Base-by-base conservation (phyloP, 805 yeast genomes). In the Zygotorulaspora danielsina region DNA sequence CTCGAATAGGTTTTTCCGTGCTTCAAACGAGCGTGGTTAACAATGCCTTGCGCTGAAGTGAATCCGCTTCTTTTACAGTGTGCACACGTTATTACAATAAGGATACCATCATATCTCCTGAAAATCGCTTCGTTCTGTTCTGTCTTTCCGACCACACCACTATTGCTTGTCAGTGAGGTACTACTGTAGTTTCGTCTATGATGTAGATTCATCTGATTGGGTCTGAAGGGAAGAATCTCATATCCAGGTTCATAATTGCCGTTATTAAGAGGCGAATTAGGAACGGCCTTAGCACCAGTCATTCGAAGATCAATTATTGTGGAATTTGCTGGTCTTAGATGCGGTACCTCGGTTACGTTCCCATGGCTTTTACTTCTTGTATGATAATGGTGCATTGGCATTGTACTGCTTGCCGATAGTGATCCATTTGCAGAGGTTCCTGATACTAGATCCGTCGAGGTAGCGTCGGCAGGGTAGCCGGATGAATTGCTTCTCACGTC, bases 41-140 rank as follows among this genome's bases (percentile, higher is more conserved):
- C 70, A 49, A 84, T 82, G 11, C 93, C 93, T 55, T 84, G 93
- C 0, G 88, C 85, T 10, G 84, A 76, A 6, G 85, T 79, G 54
- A 84, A 84, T 45, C 82, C 84, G 29, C 78, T 71, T 37, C 89
- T 60, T 8, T 68, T 72, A 60, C 95, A 84, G 36, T 71, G 73
- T 1, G 79, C 75, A 57, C 95, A 84, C 6, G 77, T 78, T 25
- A 84, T 67, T 34, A 78, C 69, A 2, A 84, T 87, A 15, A 81
- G 62, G 1, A 81, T 69, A 2, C 89, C 89, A 57, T 84, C 93
- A 4, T 81, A 75, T 44, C 87, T 59, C 45, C 79, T 67, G 52
- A 79, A 81, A 3, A 81, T 70, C 48, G 86, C 79, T 16, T 65
- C 61, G 34, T 64, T 60, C 12, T 63, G 48, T 2, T 67, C 68